A percentile compares a stretch with the other conserved stretches of the same genome.
Evolutionary conservation across 495 filamentous ascomycete species (phyloP).

Genomic region (Glarea lozoyensis): DNA sequence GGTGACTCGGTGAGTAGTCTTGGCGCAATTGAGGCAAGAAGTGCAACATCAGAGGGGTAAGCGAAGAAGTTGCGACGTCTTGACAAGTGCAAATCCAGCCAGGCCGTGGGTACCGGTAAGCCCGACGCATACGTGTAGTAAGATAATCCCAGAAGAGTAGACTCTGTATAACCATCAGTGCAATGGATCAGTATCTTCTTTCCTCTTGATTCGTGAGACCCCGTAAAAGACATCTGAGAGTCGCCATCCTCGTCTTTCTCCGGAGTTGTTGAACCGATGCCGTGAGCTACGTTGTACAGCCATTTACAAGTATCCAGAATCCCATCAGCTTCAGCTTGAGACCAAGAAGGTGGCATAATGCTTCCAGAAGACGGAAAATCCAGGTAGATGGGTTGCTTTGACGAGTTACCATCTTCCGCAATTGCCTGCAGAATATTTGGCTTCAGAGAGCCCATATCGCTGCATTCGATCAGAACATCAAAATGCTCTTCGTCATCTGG

Average conservation of each 20-base stretch:
- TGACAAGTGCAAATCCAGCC: constrained; percentile 73
- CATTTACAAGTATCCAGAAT: constrained; percentile 81
- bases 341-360: constrained; percentile 73
- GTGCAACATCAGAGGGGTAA: constrained; percentile 78
- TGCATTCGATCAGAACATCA: constrained; percentile 80
- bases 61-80: constrained; percentile 92
- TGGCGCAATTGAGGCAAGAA: constrained; percentile 65
- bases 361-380: constrained; percentile 92
- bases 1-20: constrained; percentile 52
- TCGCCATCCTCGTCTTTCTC: constrained; percentile 49
- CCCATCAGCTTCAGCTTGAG: constrained; percentile 68
- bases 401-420: constrained; percentile 22
- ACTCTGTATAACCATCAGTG: constrained; percentile 93
- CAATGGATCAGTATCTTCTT: constrained; percentile 83
- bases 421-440: constrained; percentile 41
- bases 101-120: constrained; percentile 69
- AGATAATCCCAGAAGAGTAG: constrained; percentile 73
- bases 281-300: constrained; percentile 73
- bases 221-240: constrained; percentile 22
- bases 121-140: constrained; percentile 89
- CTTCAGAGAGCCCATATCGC: constrained; percentile 64
- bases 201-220: constrained; percentile 5
- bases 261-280: constrained; percentile 27
- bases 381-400: constrained; percentile 38
- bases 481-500: constrained; percentile 38